Evolutionary conservation across 73 alveolate species (phyloP).

Genomic region (Durusdinium trenchii): DNA sequence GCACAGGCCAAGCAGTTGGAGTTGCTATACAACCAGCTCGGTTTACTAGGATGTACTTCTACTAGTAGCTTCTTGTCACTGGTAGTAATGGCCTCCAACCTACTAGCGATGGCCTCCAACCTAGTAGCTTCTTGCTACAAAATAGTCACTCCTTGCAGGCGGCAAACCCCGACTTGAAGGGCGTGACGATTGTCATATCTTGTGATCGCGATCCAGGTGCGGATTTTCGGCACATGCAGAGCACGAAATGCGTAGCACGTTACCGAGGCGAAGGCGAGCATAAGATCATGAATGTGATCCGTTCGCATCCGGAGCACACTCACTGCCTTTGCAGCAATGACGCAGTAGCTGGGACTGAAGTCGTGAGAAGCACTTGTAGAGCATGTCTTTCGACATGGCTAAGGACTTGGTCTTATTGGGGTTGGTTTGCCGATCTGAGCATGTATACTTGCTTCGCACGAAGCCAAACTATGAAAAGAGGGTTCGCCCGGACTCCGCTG

Average conservation of each 20-base stretch:
- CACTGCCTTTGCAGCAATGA: conserved; percentile 92
- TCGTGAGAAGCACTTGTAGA: background rate
- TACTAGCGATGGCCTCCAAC: too few relatives aligned
- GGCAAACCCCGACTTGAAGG: conserved; percentile 44
- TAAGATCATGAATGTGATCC: conserved; percentile 90
- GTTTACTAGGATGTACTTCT: background rate
- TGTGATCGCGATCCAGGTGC: conserved; percentile 87
- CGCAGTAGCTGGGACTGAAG: conserved; percentile 1
- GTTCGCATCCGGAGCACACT: conserved; percentile 84
- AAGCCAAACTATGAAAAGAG: conserved; percentile 91
- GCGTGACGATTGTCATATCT: conserved; percentile 75
- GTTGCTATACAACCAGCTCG: background rate
- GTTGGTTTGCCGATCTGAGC: conserved; percentile 77
- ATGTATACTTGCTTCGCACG: conserved; percentile 76
- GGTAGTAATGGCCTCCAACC: too few relatives aligned
- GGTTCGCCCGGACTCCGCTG: conserved; percentile 46
- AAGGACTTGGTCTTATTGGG: conserved; percentile 83
- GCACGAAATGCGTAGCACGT: background rate
- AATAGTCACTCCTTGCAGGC: background rate
- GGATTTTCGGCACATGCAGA: background rate
- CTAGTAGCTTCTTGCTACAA: too few relatives aligned
- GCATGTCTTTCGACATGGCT: background rate
- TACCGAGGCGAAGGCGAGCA: conserved; percentile 77
- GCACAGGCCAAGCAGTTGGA: conserved; percentile 24
- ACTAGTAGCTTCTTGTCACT: too few relatives aligned